These are phyloP conservation scores for Saussurea involucrata DNA, from an alignment of 129 eudicot genomes.

Conservation along the genomic window DNA sequence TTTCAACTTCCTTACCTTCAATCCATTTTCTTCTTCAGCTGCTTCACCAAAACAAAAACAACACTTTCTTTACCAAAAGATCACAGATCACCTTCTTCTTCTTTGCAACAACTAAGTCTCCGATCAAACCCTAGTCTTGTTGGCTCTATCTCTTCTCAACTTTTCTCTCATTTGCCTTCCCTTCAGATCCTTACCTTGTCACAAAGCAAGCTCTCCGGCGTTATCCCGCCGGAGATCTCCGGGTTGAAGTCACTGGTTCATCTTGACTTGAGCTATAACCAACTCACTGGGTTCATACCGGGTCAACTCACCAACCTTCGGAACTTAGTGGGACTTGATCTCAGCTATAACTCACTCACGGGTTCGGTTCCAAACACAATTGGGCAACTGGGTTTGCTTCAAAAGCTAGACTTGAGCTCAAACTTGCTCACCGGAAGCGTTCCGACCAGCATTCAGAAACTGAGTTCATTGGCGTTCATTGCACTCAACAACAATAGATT, in stretches of 20 bases:
- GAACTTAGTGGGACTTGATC: conserved; percentile 62
- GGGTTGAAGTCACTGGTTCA: conserved; percentile 43
- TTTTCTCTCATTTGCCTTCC: conserved; percentile 45
- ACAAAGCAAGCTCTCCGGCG: conserved; percentile 58
- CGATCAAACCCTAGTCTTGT: conserved; percentile 60
- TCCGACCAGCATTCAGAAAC: conserved; percentile 39
- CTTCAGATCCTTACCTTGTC: conserved; percentile 79
- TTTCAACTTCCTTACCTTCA: conserved; percentile 70
- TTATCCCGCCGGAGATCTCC: conserved; percentile 44
- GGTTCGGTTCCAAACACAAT: conserved; percentile 45
- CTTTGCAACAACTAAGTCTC: conserved; percentile 65
- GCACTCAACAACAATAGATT: conserved; percentile 66
- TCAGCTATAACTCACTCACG: conserved; percentile 69
- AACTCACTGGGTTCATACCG: conserved; percentile 55
- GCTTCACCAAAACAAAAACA: conserved; percentile 55
- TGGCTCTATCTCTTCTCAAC: conserved; percentile 60
- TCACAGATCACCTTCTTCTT: conserved; percentile 5
- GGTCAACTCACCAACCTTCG: conserved; percentile 34
- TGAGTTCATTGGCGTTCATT: conserved; percentile 48
- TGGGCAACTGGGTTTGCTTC: conserved; percentile 61
- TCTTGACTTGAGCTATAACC: conserved; percentile 78
- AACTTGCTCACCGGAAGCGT: conserved; percentile 51
- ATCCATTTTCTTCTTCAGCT: conserved; percentile 52
- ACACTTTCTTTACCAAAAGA: conserved; percentile 30
- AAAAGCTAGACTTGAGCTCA: conserved; percentile 81